Evolutionary conservation across 257 asterid genomes (phyloP), one percentile per base, ranked within the genome.

Genomic region (Nicotiana tabacum): DNA sequence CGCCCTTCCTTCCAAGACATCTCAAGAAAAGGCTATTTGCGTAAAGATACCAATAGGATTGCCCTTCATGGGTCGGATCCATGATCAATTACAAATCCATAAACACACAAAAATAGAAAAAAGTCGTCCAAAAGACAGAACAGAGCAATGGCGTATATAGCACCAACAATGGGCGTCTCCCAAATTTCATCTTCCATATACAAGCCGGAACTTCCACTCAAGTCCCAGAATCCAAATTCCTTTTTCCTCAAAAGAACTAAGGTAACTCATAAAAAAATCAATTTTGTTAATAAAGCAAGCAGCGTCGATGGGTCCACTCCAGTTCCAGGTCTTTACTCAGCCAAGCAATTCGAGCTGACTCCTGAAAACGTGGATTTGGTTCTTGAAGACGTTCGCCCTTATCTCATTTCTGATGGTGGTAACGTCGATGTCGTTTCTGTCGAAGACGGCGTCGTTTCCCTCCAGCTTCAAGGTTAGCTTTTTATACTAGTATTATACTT

Each of bases 401-500:
- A 95, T 87, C 94, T 95, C 86, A 90, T 95, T 83, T 79, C 98
- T 35, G 99, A 95, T 83, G 99, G 99, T 5, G 99, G 99, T 57
- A 90, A 95, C 58, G 98, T 95, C 3, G 93, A 91, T 17, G 97
- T 95, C 39, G 95, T 93, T 0, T 92, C 99, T 15, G 96, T 93
- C n/a, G 90, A 90, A 6, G 83, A 91, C 89, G 98, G 97, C 66
- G 90, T 95, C 88, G 94, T 95, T 3, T 91, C 93, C 48, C 95
- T 95, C 89, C 81, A 89, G 94, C 98, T 95, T 83, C 93, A 90
- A 91, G 98, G 98, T 93, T 51, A 61, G 70, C 33, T 29, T 2
- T n/a, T 29, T 43, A 9, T 43, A 9, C 51, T 43, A 9, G 10
- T 43, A 2, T 32, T 32, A 43, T 43, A 43, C 62, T 48, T 78